Percentiles rank a stretch among this genome's conserved stretches.
These are phyloP conservation scores for Flammula alnicola DNA, from an alignment of 1,284 basidiomycete species.

Conservation along the genomic window DNA sequence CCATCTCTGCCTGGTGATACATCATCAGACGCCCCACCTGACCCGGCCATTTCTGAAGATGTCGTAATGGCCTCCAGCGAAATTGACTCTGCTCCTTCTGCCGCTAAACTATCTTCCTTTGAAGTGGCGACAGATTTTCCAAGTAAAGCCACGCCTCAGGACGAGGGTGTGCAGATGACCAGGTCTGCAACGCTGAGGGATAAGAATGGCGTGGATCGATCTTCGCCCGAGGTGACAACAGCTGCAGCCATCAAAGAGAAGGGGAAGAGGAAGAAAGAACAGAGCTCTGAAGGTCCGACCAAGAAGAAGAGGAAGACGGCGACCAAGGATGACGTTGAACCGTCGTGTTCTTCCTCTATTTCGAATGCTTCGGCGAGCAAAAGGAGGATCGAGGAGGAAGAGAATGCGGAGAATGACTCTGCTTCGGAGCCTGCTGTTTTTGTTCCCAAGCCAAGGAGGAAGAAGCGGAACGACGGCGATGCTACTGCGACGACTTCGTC, in stretches of 20 bases:
- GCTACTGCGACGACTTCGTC: constrained; percentile 8
- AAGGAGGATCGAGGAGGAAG: constrained; percentile 6
- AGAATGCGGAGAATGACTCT: not conserved
- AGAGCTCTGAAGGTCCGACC: constrained; percentile 19
- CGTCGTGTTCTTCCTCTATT: constrained; percentile 14
- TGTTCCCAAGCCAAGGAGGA: constrained; percentile 3
- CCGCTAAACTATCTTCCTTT: not conserved
- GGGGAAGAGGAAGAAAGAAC: constrained; percentile 20
- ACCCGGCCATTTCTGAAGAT: constrained; percentile 4
- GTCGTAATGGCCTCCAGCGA: not conserved
- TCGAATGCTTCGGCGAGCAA: not conserved
- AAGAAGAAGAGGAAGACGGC: constrained; percentile 33
- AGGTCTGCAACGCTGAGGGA: not conserved
- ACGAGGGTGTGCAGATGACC: not conserved
- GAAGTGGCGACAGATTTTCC: not conserved
- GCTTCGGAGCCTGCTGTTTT: not conserved
- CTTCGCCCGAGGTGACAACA: not conserved
- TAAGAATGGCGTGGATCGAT: constrained; percentile 11
- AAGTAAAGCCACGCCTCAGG: constrained; percentile 2
- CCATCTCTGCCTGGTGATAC: not conserved
- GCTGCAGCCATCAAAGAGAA: constrained; percentile 5
- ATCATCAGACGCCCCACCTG: not conserved
- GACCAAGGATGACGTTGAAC: constrained; percentile 9
- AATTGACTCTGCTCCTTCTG: not conserved
- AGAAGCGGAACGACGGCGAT: not conserved